Conservation (phyloP, 768 basidiomycete species). For the Tremella yokohamensis region DNA sequence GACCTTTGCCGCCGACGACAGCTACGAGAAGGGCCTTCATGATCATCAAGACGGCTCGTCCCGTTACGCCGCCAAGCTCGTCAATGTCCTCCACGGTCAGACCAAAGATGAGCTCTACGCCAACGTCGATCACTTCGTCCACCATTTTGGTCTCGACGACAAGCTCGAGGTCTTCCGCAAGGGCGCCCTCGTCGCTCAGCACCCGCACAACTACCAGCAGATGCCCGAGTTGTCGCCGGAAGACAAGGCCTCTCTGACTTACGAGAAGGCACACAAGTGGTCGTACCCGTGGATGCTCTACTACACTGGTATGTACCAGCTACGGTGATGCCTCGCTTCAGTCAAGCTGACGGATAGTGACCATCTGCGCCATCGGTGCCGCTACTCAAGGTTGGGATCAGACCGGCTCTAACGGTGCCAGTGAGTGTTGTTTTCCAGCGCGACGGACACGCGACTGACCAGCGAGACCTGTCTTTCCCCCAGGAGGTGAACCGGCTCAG, state of each 20-base stretch:
- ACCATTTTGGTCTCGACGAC: constrained; percentile 15
- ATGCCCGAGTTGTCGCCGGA: constrained; percentile 39
- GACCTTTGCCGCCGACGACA: no score
- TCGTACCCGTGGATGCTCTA: background rate
- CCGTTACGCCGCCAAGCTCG: no score
- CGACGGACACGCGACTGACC: constrained; percentile 37
- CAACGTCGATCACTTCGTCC: background rate
- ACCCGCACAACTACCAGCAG: constrained; percentile 33
- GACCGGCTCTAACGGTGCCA: background rate
- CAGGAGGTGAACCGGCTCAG: constrained; percentile 24
- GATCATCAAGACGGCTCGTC: no score
- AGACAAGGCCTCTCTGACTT: constrained; percentile 30
- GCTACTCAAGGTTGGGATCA: constrained; percentile 39
- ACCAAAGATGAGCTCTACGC: background rate
- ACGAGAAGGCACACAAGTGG: constrained; percentile 27
- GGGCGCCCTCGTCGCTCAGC: constrained; percentile 45
- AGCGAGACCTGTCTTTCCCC: constrained; percentile 48
- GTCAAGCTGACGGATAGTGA: background rate
- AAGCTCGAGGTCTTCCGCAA: constrained; percentile 28
- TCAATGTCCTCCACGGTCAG: background rate
- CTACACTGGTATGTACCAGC: constrained; percentile 30
- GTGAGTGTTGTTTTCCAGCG: background rate
- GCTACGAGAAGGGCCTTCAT: no score
- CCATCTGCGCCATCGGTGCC: constrained; percentile 20
- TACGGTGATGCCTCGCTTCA: constrained; percentile 30